These are phyloP conservation scores for Gypsophila paniculata DNA, from an alignment of 179 eudicot genomes.

Conservation along the genomic window DNA sequence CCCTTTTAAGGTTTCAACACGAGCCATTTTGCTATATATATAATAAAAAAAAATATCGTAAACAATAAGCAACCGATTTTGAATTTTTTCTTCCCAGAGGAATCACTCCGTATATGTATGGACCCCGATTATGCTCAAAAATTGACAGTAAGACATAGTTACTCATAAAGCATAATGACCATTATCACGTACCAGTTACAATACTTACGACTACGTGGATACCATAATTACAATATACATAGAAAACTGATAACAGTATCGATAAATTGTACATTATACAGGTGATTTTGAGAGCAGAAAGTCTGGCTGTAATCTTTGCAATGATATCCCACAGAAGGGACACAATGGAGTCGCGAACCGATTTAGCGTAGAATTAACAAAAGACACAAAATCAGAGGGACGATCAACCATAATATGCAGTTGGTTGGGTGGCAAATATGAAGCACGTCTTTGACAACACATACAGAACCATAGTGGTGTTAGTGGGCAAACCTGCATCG, in stretches of 20 bases:
- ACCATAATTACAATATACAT: not conserved
- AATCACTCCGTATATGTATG: too few species aligned
- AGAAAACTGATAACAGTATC: not conserved
- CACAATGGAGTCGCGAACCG: slow-evolving; percentile 49
- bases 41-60: too few species aligned
- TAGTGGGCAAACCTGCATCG: slow-evolving; percentile 68
- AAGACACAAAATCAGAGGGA: slow-evolving; percentile 37
- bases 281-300: slow-evolving; percentile 63
- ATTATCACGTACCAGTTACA: too few species aligned
- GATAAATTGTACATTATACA: slow-evolving; percentile 32
- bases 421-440: slow-evolving; percentile 48
- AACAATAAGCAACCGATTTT: too few species aligned
- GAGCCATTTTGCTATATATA: too few species aligned
- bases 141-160: too few species aligned
- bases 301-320: slow-evolving; percentile 72
- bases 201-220: too few species aligned
- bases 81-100: too few species aligned
- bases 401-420: slow-evolving; percentile 43
- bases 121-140: too few species aligned
- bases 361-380: slow-evolving; percentile 18
- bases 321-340: slow-evolving; percentile 84
- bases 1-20: too few species aligned
- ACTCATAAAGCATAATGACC: too few species aligned
- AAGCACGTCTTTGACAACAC: slow-evolving; percentile 61
- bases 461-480: slow-evolving; percentile 70